phyloP scores from a whole-genome alignment of 2,329 filamentous ascomycete species.

The Metarhizium anisopliae region DNA sequence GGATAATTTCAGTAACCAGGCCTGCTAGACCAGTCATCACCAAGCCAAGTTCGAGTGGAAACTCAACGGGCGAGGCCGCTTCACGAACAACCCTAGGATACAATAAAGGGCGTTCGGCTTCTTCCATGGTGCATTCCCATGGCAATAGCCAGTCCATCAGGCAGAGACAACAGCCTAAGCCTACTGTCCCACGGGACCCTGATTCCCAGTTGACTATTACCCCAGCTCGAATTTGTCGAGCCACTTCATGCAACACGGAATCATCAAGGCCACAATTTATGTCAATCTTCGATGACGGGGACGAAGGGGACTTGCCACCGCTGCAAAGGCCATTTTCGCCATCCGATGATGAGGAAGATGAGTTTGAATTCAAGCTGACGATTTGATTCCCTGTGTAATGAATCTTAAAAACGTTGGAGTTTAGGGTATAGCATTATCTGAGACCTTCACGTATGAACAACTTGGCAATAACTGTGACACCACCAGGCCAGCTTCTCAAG shows the following conservation, averaged over 20 bases:
- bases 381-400: neutral
- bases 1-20: slow-evolving; percentile 20
- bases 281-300: slow-evolving; percentile 49
- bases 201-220: slow-evolving; percentile 35
- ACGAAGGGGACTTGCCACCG: slow-evolving; percentile 26
- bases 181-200: slow-evolving; percentile 1
- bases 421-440: neutral
- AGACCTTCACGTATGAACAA: neutral
- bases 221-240: slow-evolving; percentile 27
- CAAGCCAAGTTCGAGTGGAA: slow-evolving; percentile 43
- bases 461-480: neutral
- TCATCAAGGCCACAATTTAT: slow-evolving; percentile 42
- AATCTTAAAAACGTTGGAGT: slow-evolving; percentile 1
- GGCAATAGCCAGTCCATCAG: slow-evolving; percentile 8
- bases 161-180: slow-evolving; percentile 10
- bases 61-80: slow-evolving; percentile 52
- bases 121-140: slow-evolving; percentile 31
- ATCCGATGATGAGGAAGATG: slow-evolving; percentile 40
- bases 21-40: slow-evolving; percentile 31
- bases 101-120: slow-evolving; percentile 59
- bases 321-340: slow-evolving; percentile 13
- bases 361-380: slow-evolving; percentile 44
- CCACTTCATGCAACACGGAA: slow-evolving; percentile 8
- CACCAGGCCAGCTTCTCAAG: neutral
- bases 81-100: slow-evolving; percentile 83